phyloP scores from a whole-genome alignment of 2,329 filamentous ascomycete genomes.

The Cryphonectria japonica region DNA sequence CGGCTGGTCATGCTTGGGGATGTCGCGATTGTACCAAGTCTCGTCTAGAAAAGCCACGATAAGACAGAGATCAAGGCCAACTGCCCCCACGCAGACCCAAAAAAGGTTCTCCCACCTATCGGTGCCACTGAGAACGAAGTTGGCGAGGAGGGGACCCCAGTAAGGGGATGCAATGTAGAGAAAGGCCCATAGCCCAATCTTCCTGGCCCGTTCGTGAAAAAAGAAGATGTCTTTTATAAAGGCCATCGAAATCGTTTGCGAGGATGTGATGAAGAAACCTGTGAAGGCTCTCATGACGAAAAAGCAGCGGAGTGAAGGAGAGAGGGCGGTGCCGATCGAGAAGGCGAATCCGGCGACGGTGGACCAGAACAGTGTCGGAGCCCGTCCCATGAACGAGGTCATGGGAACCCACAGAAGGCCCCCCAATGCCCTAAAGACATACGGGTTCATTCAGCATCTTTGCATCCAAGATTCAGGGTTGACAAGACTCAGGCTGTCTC shows the following conservation, averaged over 20 bases:
- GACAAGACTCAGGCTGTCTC: background rate
- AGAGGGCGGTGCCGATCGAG: constrained; percentile 34
- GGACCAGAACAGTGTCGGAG: constrained; percentile 37
- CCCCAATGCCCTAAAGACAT: constrained; percentile 28
- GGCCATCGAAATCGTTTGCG: constrained; percentile 41
- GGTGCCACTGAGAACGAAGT: constrained; percentile 40
- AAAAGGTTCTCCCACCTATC: constrained; percentile 40
- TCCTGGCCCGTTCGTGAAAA: constrained; percentile 48
- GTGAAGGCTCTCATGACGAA: constrained; percentile 40
- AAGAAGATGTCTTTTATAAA: constrained; percentile 53
- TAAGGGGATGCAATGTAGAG: constrained; percentile 36
- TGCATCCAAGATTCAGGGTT: background rate
- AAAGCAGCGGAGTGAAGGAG: constrained; percentile 34
- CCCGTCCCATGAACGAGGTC: constrained; percentile 32
- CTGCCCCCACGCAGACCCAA: constrained; percentile 37
- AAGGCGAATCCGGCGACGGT: constrained; percentile 34
- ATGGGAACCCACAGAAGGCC: constrained; percentile 34
- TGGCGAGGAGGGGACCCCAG: constrained; percentile 36
- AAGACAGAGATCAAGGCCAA: constrained; percentile 35
- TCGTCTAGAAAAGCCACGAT: constrained; percentile 31
- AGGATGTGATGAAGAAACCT: constrained; percentile 50
- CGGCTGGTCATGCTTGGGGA: background rate
- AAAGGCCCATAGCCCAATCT: constrained; percentile 39
- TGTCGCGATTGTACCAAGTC: constrained; percentile 20
- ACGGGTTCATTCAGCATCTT: background rate